Evolutionary conservation across 2,329 filamentous ascomycete genomes (phyloP), one percentile per base, ranked within the genome.

Genomic region (Aspergillus arachidicola): DNA sequence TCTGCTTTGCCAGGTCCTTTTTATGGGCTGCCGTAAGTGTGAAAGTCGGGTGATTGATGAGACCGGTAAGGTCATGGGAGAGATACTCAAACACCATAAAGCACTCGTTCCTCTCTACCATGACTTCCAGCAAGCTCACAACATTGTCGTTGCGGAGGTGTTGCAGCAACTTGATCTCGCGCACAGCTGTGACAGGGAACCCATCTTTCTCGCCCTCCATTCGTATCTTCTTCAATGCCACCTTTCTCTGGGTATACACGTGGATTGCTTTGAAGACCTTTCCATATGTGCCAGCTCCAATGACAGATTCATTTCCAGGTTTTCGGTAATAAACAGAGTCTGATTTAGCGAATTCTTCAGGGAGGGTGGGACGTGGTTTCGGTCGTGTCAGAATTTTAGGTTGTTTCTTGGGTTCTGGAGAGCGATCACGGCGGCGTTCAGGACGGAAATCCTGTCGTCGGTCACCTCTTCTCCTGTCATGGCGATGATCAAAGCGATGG

Each of bases 21-120:
- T 93, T 96, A 76, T 98, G 94, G 0, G 90, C 88, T 4, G 88
- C 82, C 43, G 95, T 91, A 16, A 99, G 86, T 64, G 89, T 90
- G 79, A 97, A 99, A 0, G 90, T 91, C 0, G 95, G 95, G 73
- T 99, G 95, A 72, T 98, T 98, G 64, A 99, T 87, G 36, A 99
- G 83, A 16, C 95, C 95, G 3, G 95, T 99, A 64, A 99, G 83
- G 76, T 99, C 95, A 76, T 99, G 95, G 1, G 95, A 94, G 36
- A 98, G 85, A 75, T 99, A 99, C 77, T 99, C 95, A 68, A 99
- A 99, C 3, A 99, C 95, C 95, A 99, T 99, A 79, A 96, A 99
- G 77, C 95, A 99, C 78, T 98, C 94, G 70, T 98, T 98, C 75
- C 91, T 92, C 80, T 99, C 95, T 2, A 99, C 95, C 95, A 99